Evolutionary conservation across 1,284 basidiomycete species (phyloP).

Genomic region (Malassezia furfur): DNA sequence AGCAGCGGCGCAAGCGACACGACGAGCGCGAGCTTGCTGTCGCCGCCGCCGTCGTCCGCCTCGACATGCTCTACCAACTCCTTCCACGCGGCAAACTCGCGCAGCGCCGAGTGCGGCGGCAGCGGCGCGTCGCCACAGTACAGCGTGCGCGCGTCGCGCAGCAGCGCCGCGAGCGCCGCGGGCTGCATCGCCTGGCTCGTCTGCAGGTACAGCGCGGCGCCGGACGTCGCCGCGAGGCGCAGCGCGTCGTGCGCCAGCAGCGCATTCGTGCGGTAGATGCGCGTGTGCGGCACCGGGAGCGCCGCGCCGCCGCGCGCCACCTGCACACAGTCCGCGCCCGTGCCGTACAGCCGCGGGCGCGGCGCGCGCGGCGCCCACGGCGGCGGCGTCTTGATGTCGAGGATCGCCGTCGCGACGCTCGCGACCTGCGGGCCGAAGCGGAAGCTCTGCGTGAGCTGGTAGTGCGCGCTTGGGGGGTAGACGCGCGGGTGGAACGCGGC

Average conservation of each 20-base stretch:
- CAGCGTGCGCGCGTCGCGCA: constrained; percentile 34
- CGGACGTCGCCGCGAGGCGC: constrained; percentile 20
- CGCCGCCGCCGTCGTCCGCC: constrained; percentile 30
- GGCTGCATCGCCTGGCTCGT: constrained; percentile 30
- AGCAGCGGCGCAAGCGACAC: constrained; percentile 25
- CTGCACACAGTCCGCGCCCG: constrained; percentile 20
- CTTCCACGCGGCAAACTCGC: constrained; percentile 38
- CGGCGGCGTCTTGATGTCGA: constrained; percentile 29
- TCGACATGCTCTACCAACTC: constrained; percentile 38
- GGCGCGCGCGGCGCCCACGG: constrained; percentile 22
- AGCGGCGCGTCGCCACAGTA: constrained; percentile 25
- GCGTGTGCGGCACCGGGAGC: constrained; percentile 20
- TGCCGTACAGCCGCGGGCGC: constrained; percentile 24
- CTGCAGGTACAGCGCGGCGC: constrained; percentile 31
- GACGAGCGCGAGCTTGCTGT: constrained; percentile 32
- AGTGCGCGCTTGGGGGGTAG: constrained; percentile 27
- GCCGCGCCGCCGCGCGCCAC: neutral
- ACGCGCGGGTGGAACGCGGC: constrained; percentile 35
- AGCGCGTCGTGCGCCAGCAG: constrained; percentile 33
- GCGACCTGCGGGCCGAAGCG: constrained; percentile 36
- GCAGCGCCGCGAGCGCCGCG: constrained; percentile 24
- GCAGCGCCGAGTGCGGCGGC: constrained; percentile 25
- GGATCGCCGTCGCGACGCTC: constrained; percentile 26
- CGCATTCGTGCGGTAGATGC: constrained; percentile 35
- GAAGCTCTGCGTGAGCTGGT: constrained; percentile 37